Base-by-base conservation (phyloP, 208 protist species). In the Trypanosoma congolense region DNA sequence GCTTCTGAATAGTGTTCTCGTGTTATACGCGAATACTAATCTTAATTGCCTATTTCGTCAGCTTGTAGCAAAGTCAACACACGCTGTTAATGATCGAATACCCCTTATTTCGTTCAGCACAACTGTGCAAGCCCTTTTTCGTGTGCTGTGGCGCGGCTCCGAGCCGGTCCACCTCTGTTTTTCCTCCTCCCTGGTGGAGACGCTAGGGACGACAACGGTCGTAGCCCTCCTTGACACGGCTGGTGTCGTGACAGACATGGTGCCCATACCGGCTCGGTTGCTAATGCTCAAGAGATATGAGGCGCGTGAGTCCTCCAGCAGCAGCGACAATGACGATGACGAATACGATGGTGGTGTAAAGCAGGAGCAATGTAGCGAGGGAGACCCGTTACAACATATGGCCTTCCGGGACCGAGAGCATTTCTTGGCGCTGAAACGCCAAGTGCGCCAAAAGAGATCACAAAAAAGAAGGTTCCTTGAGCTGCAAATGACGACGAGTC, bases 161-260 rank as follows among this genome's bases (percentile, higher is more conserved):
- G 71, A 75, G 5, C 74, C 70, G 41, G 76, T 80, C 57, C 78
- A 80, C 2, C 72, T 88, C 24, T 74, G 83, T 51, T 81, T 90
- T 43, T 78, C 83, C 21, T 77, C 66, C 22, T 95, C 88, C 3
- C 61, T 92, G 3, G 84, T 95, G 2, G 88, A 95, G 36, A 65
- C 69, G 5, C 80, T 95, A 30, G 84, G 84, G 1, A 89, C 83
- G 75, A 82, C 80, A 4, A 88, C 83, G 24, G 88, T 95, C 38
- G 65, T 95, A 2, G 82, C 88, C 31, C 73, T 92, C 60, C 67
- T 95, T 19, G 84, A 95, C 54, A 73, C 83, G 46, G 73, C 60
- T 0, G 88, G 88, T 36, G 83, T 95, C 45, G 80, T 95, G 42
- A 92, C 88, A 5, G 88, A 95, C 66, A 95, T 92, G 88, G 88